Conservation (phyloP, 768 basidiomycete genomes). For the Lentinula lateritia region DNA sequence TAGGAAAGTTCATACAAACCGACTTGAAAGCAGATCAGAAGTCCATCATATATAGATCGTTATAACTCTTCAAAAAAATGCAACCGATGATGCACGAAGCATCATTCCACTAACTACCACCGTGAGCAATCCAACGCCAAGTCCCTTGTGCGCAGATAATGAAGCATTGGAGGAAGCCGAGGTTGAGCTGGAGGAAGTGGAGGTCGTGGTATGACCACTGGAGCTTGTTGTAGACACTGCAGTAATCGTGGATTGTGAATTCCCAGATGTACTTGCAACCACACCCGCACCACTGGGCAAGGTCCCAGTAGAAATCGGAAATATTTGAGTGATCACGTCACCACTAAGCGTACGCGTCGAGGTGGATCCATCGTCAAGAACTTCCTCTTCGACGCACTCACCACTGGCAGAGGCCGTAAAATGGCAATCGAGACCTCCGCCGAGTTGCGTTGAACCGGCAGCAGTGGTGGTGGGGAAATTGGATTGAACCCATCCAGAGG, state of each 20-base stretch:
- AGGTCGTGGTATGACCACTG: neutral
- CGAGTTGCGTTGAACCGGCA: neutral
- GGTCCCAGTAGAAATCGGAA: neutral
- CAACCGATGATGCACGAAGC: neutral
- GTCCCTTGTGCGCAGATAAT: neutral
- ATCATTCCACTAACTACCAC: neutral
- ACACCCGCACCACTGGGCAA: neutral
- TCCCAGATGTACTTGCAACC: neutral
- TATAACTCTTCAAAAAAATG: neutral
- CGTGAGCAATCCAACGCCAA: neutral
- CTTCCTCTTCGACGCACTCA: neutral
- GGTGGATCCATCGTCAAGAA: neutral
- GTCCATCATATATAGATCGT: neutral
- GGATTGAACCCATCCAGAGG: neutral
- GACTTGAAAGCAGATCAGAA: no score
- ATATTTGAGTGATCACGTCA: neutral
- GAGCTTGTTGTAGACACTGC: neutral
- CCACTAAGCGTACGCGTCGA: neutral
- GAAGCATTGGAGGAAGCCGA: neutral
- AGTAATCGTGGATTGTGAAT: neutral
- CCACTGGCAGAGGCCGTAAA: neutral
- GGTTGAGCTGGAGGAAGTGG: neutral
- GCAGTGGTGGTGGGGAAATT: neutral
- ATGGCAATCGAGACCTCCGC: neutral
- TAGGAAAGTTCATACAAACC: no score